These are phyloP conservation scores for Brassica incana DNA, from an alignment of 345 rosid species.

Conservation along the genomic window DNA sequence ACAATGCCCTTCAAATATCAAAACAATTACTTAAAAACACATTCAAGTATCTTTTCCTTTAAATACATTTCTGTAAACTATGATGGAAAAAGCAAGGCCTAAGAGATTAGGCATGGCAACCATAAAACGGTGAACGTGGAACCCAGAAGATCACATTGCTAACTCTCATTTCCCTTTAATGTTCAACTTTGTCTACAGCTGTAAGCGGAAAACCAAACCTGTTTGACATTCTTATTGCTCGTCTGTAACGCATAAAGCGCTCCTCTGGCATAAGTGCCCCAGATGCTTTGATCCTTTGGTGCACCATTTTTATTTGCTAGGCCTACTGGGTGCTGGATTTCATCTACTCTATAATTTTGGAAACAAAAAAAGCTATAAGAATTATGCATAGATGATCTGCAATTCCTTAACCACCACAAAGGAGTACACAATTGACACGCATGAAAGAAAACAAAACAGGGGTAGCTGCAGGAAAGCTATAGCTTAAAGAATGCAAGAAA, in stretches of 20 bases:
- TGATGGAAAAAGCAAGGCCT: conserved; percentile 13
- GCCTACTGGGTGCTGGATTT: conserved; percentile 54
- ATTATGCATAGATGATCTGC: conserved; percentile 7
- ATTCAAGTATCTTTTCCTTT: not conserved
- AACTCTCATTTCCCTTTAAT: conserved; percentile 10
- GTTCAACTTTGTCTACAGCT: conserved; percentile 15
- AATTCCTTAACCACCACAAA: conserved; percentile 3
- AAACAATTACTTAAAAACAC: conserved; percentile 24
- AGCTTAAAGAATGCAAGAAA: not conserved
- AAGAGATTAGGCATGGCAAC: conserved; percentile 18
- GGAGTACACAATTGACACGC: not conserved
- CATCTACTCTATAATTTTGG: conserved; percentile 55
- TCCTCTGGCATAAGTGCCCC: conserved; percentile 95
- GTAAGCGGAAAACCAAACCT: conserved; percentile 42
- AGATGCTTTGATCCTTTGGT: conserved; percentile 47
- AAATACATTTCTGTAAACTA: not conserved
- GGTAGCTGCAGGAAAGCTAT: not conserved
- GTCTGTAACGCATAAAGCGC: conserved; percentile 76
- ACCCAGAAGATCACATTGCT: conserved; percentile 12
- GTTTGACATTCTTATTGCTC: conserved; percentile 55
- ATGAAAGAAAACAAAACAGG: too few relatives aligned
- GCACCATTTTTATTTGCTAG: conserved; percentile 36
- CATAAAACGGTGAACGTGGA: conserved; percentile 10
- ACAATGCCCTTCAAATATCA: conserved; percentile 71
- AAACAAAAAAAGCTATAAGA: conserved; percentile 17